Evolutionary conservation across 2,329 filamentous ascomycete species (phyloP).

Genomic region (Orbilia blumenaviensis): DNA sequence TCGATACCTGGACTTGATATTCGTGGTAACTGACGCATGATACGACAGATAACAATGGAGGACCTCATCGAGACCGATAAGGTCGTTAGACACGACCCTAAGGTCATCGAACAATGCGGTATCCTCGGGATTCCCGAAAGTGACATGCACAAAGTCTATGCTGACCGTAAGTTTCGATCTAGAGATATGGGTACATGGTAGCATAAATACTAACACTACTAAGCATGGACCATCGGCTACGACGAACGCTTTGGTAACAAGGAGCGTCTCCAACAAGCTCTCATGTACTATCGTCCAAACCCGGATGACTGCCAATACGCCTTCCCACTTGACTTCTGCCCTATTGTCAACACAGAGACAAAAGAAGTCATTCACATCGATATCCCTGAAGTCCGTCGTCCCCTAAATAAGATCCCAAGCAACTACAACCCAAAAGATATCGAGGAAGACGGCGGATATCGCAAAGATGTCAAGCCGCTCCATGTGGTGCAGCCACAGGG

Average conservation of each 20-base stretch:
- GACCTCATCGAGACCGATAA: constrained; percentile 83
- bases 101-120: constrained; percentile 88
- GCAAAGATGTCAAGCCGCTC: constrained; percentile 82
- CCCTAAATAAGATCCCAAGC: constrained; percentile 76
- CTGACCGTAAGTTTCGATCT: constrained; percentile 77
- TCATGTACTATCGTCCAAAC: constrained; percentile 94
- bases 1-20: not conserved
- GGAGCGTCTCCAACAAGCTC: constrained; percentile 83
- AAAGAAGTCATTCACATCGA: constrained; percentile 83
- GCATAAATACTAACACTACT: not conserved
- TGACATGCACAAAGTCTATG: constrained; percentile 96
- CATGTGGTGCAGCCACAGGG: constrained; percentile 89
- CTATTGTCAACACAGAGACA: constrained; percentile 85
- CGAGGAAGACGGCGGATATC: constrained; percentile 77
- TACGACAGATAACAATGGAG: constrained; percentile 82
- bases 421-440: constrained; percentile 82
- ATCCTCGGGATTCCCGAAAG: constrained; percentile 80
- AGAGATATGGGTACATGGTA: too few relatives aligned
- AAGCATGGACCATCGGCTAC: constrained; percentile 91
- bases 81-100: constrained; percentile 77
- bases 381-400: constrained; percentile 78
- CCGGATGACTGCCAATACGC: constrained; percentile 88
- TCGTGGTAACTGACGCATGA: constrained; percentile 1
- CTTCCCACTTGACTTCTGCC: constrained; percentile 91
- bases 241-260: constrained; percentile 85